A percentile compares a stretch with the other conserved stretches of the same genome.
Conservation (phyloP, 192 early-diverging fungal species). For the Blastocladiella britannica region DNA sequence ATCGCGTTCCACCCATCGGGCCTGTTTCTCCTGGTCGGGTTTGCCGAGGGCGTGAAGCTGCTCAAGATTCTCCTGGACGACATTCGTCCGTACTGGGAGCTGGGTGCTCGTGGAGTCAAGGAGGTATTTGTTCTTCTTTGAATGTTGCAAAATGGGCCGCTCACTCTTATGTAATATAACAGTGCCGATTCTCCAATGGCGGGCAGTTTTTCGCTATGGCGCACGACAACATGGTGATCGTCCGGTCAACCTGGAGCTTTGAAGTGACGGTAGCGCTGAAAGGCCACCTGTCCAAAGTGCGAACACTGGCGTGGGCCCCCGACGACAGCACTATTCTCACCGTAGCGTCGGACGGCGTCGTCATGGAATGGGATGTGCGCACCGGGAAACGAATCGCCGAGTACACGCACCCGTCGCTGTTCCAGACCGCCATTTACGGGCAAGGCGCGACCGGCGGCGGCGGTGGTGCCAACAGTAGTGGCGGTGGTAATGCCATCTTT, state of each 20-base stretch:
- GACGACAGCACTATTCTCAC: slow-evolving; percentile 28
- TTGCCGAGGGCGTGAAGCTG: slow-evolving; percentile 24
- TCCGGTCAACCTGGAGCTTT: slow-evolving; percentile 32
- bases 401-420: background rate
- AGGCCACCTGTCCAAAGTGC: slow-evolving; percentile 26
- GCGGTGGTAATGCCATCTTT: background rate
- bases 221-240: slow-evolving; percentile 20
- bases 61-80: slow-evolving; percentile 38
- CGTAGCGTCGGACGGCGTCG: slow-evolving; percentile 25
- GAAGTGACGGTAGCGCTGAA: slow-evolving; percentile 20
- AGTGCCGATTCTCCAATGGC: slow-evolving; percentile 6
- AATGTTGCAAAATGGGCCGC: no score
- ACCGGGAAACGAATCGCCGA: slow-evolving; percentile 7
- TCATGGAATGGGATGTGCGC: slow-evolving; percentile 24
- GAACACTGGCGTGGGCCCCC: slow-evolving; percentile 23
- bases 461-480: no score
- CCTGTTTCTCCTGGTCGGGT: slow-evolving; percentile 31
- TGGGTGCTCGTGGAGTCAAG: slow-evolving; percentile 21
- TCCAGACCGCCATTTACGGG: background rate
- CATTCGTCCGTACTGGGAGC: slow-evolving; percentile 28
- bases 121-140: no score
- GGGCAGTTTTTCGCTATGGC: slow-evolving; percentile 33
- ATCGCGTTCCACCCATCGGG: slow-evolving; percentile 34
- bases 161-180: no score
- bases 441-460: no score